These are phyloP conservation scores for Blastobotrys americana DNA, from an alignment of 805 yeast species.

Conservation along the genomic window DNA sequence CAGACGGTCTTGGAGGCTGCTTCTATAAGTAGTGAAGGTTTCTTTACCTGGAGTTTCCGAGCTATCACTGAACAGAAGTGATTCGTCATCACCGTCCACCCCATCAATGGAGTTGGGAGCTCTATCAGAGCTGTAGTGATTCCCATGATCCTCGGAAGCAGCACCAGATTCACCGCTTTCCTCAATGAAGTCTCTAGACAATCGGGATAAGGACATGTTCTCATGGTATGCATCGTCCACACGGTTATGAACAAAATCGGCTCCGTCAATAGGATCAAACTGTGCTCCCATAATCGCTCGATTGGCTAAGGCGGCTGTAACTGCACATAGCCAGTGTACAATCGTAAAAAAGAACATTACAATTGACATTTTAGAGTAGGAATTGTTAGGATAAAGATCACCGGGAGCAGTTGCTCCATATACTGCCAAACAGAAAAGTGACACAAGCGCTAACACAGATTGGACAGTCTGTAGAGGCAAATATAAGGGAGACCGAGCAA, in stretches of 20 bases:
- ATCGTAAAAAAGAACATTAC: conserved; percentile 48
- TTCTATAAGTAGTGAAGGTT: background rate
- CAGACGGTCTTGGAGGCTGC: conserved; percentile 2
- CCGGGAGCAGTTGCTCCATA: conserved; percentile 53
- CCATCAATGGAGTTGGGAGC: background rate
- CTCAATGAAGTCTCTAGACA: background rate
- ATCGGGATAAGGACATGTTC: background rate
- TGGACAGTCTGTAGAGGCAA: conserved; percentile 51
- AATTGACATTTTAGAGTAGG: conserved; percentile 59
- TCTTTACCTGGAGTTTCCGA: background rate
- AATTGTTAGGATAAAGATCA: conserved; percentile 66
- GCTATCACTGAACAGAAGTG: background rate
- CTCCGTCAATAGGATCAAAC: conserved; percentile 27
- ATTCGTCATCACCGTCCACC: background rate
- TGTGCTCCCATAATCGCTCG: conserved; percentile 31
- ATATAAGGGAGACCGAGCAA: conserved; percentile 51
- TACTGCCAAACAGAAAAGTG: conserved; percentile 49
- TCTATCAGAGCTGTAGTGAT: background rate
- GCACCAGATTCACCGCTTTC: background rate
- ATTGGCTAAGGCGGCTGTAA: conserved; percentile 41
- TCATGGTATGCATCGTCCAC: conserved; percentile 1
- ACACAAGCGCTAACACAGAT: conserved; percentile 38
- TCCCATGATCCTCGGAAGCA: no score
- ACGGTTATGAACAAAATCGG: conserved; percentile 24
- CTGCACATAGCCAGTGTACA: conserved; percentile 49